A percentile compares a stretch with the other conserved stretches of the same genome.
These are phyloP conservation scores for Nothophoma quercina DNA, from an alignment of 2,329 filamentous ascomycete species.

Conservation along the genomic window DNA sequence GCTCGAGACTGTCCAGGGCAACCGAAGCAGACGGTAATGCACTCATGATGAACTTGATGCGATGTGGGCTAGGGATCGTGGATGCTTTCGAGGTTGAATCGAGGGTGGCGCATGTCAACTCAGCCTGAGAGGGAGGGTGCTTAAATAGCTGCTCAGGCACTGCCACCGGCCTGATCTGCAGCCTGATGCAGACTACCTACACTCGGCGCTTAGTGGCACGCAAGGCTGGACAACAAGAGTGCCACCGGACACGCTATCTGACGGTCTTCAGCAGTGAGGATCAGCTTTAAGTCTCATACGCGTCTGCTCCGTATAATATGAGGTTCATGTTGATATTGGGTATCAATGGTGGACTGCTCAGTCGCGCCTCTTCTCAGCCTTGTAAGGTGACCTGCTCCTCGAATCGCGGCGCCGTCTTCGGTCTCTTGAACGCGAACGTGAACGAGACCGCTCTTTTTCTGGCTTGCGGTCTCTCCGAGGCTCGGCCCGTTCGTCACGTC, in stretches of 20 bases:
- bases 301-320: too few species aligned
- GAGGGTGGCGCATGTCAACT: neutral
- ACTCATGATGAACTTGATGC: neutral
- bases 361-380: constrained; percentile 18
- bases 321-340: too few species aligned
- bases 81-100: neutral
- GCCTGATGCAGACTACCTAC: neutral
- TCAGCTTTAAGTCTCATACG: too few species aligned
- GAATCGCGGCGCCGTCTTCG: constrained; percentile 23
- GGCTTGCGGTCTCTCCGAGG: constrained; percentile 30
- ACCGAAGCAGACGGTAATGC: neutral
- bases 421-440: constrained; percentile 17
- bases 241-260: too few species aligned
- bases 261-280: too few species aligned
- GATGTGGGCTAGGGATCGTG: neutral
- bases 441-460: constrained; percentile 34
- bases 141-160: neutral
- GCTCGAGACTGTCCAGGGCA: neutral
- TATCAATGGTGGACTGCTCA: too few species aligned
- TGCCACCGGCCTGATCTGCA: constrained; percentile 5
- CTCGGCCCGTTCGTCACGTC: constrained; percentile 35
- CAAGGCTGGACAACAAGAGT: too few species aligned
- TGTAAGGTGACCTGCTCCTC: constrained; percentile 32
- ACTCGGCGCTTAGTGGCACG: neutral
- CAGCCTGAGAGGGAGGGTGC: too few species aligned